Percentiles rank a stretch among this genome's conserved stretches.
These are phyloP conservation scores for Lentinula novae-zelandiae DNA, from an alignment of 1,284 basidiomycete species.

Conservation along the genomic window DNA sequence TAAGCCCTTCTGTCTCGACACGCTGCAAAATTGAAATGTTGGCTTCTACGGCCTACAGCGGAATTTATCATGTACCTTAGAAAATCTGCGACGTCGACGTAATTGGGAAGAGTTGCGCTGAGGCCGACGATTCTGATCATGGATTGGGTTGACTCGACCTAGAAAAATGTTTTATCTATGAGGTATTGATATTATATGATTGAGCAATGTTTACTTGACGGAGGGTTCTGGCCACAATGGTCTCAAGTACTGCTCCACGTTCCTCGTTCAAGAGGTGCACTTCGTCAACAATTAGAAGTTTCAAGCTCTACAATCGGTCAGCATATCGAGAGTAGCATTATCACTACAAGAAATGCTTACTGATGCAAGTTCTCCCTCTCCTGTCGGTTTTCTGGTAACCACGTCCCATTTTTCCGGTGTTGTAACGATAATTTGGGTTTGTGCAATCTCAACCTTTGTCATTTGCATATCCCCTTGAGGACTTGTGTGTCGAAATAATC, in stretches of 20 bases:
- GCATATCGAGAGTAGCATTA: conserved; percentile 2
- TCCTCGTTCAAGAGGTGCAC: conserved; percentile 98
- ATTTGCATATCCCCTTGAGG: conserved; percentile 93
- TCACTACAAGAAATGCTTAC: conserved; percentile 39
- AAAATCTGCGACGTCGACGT: conserved; percentile 96
- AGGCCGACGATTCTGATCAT: conserved; percentile 97
- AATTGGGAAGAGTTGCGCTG: conserved; percentile 98
- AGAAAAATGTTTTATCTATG: conserved; percentile 4
- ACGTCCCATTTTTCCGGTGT: conserved; percentile 99
- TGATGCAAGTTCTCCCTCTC: conserved; percentile 92
- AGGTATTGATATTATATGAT: not conserved
- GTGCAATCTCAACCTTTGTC: conserved; percentile 89
- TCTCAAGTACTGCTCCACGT: conserved; percentile 97
- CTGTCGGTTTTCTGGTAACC: conserved; percentile 95
- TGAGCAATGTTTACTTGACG: conserved; percentile 59
- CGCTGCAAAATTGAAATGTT: conserved; percentile 41
- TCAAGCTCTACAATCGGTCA: conserved; percentile 65
- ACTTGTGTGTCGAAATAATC: not conserved
- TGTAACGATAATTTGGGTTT: conserved; percentile 98
- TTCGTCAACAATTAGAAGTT: conserved; percentile 97
- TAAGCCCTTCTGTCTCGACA: conserved; percentile 86
- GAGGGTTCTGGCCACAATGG: conserved; percentile 94
- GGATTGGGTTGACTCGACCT: conserved; percentile 96
- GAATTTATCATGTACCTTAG: conserved; percentile 54
- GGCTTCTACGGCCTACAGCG: conserved; percentile 9